Evolutionary conservation across 139 green algal species (phyloP).

Genomic region (Picochlorum sp.): DNA sequence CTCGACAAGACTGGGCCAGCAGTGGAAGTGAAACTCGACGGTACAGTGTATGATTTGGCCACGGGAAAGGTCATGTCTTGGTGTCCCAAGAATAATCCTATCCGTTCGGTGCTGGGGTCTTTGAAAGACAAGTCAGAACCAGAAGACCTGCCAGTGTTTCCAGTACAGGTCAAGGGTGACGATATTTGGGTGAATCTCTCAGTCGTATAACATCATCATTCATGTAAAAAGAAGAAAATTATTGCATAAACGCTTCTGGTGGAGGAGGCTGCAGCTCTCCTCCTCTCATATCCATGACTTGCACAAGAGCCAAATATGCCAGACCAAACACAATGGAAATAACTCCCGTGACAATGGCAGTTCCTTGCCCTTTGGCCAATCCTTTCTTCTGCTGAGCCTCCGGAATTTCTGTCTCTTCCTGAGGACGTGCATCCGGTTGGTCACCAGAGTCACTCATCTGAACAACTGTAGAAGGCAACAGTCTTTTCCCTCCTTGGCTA

Average conservation of each 20-base stretch:
- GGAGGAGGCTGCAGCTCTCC: conserved; percentile 38
- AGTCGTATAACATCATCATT: not conserved
- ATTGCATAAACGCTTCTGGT: conserved; percentile 31
- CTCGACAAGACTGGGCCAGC: conserved; percentile 28
- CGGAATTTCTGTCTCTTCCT: not conserved
- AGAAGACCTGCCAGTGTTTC: conserved; percentile 24
- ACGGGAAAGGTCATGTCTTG: conserved; percentile 59
- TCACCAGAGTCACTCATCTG: too few species aligned
- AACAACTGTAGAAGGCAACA: too few species aligned
- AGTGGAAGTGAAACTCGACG: conserved; percentile 58
- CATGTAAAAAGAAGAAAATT: conserved; percentile 7
- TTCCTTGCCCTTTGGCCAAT: conserved; percentile 32
- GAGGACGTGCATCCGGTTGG: not conserved
- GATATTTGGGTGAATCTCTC: conserved; percentile 28
- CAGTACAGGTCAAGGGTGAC: not conserved
- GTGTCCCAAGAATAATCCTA: conserved; percentile 49
- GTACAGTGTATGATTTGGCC: conserved; percentile 59
- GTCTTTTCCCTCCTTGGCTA: too few species aligned
- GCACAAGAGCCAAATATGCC: conserved; percentile 26
- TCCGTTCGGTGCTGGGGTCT: conserved; percentile 31
- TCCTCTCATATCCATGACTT: conserved; percentile 33
- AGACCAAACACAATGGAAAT: conserved; percentile 46
- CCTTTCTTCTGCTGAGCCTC: not conserved
- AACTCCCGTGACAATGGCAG: conserved; percentile 39
- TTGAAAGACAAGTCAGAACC: conserved; percentile 35